Percentiles rank a stretch among this genome's conserved stretches.
Evolutionary conservation across 805 yeast species (phyloP).

Genomic region (Sugiyamaella floridensis): DNA sequence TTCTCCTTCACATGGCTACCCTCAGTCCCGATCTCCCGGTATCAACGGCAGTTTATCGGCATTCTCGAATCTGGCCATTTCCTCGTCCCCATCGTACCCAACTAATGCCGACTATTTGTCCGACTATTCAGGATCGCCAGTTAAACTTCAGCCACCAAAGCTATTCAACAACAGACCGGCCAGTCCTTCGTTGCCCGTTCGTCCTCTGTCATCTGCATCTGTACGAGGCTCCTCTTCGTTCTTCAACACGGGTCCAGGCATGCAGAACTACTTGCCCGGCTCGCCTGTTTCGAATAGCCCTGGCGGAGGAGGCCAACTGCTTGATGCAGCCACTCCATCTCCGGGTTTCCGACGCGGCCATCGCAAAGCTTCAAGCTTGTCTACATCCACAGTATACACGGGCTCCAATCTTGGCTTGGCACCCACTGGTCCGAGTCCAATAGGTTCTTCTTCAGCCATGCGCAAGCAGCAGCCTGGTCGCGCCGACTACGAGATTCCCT

Average conservation of each 20-base stretch:
- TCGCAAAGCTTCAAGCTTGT: constrained; percentile 24
- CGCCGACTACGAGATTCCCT: constrained; percentile 22
- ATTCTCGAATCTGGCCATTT: not conserved
- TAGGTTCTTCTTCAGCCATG: constrained; percentile 1
- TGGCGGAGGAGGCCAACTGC: not conserved
- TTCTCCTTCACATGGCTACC: no score
- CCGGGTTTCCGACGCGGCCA: constrained; percentile 22
- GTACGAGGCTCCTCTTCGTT: not conserved
- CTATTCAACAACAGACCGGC: constrained; percentile 13
- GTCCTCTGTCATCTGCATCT: constrained; percentile 20
- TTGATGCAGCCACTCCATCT: not conserved
- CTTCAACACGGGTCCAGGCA: not conserved
- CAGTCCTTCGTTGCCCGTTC: constrained; percentile 20
- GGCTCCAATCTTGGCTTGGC: constrained; percentile 2
- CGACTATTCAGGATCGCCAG: constrained; percentile 1
- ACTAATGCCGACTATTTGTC: not conserved
- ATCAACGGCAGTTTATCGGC: not conserved
- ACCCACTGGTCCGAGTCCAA: constrained; percentile 2
- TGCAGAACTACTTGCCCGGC: not conserved
- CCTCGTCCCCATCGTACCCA: not conserved
- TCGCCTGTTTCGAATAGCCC: not conserved
- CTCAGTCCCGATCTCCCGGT: not conserved
- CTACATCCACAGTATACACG: constrained; percentile 18
- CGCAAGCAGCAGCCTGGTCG: not conserved
- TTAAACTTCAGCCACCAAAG: constrained; percentile 5